These are phyloP conservation scores for Tolypocladium tropicale DNA, from an alignment of 2,329 filamentous ascomycete genomes.

Conservation along the genomic window DNA sequence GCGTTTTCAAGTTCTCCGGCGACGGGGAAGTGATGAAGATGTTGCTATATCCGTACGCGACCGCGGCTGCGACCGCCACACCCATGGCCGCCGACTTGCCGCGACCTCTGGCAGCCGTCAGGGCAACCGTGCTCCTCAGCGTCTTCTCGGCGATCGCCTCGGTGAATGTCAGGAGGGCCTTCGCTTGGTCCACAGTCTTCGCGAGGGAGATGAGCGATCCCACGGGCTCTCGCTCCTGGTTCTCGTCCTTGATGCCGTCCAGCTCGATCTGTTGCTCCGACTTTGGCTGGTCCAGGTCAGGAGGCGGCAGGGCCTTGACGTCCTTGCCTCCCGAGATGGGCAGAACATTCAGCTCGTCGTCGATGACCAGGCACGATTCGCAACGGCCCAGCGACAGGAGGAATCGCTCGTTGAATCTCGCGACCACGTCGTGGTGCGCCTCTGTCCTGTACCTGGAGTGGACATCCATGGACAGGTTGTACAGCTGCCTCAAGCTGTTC, in stretches of 20 bases:
- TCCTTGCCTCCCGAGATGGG: conserved; percentile 93
- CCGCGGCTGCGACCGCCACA: conserved; percentile 84
- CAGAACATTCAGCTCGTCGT: conserved; percentile 94
- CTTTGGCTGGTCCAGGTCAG: conserved; percentile 62
- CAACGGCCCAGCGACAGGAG: conserved; percentile 92
- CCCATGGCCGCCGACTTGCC: conserved; percentile 96
- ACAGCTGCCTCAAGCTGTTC: conserved; percentile 93
- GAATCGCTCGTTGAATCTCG: conserved; percentile 95
- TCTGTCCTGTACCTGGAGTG: conserved; percentile 95
- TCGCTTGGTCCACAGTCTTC: conserved; percentile 89
- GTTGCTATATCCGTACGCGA: conserved; percentile 96
- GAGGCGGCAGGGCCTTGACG: conserved; percentile 71
- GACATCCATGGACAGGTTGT: conserved; percentile 95
- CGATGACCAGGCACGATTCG: conserved; percentile 87
- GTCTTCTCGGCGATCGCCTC: conserved; percentile 97
- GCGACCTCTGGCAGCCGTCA: conserved; percentile 88
- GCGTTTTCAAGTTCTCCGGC: conserved; percentile 94
- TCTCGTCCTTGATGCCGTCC: conserved; percentile 74
- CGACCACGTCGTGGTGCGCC: conserved; percentile 88
- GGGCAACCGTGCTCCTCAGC: conserved; percentile 79
- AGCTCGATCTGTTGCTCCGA: conserved; percentile 66
- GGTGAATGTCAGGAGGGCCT: conserved; percentile 91
- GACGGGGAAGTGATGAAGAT: conserved; percentile 98
- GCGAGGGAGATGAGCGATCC: conserved; percentile 77
- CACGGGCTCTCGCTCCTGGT: conserved; percentile 77